phyloP scores from a whole-genome alignment of 179 eudicot genomes.

The Spinacia oleracea region DNA sequence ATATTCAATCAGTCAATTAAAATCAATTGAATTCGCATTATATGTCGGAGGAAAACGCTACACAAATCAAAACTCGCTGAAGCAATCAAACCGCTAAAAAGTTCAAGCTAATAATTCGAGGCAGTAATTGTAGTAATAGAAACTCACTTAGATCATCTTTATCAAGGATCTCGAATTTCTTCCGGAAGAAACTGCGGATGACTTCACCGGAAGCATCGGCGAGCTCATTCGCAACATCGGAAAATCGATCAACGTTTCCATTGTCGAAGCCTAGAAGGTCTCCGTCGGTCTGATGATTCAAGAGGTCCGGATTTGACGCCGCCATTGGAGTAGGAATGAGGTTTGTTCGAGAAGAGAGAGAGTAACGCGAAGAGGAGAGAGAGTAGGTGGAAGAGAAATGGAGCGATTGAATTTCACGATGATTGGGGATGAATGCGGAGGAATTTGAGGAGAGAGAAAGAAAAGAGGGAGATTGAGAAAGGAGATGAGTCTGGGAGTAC shows the following conservation, averaged over 20 bases:
- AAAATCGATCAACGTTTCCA: constrained; percentile 51
- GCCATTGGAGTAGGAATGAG: constrained; percentile 30
- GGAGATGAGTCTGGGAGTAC: constrained; percentile 40
- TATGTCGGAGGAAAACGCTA: neutral
- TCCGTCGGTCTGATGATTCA: constrained; percentile 4
- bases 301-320: constrained; percentile 28
- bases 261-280: constrained; percentile 19
- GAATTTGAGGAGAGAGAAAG: constrained; percentile 25
- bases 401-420: constrained; percentile 17
- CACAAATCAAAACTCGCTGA: neutral
- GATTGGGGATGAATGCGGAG: constrained; percentile 20
- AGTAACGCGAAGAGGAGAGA: constrained; percentile 12
- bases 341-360: constrained; percentile 24
- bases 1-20: neutral
- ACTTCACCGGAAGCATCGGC: constrained; percentile 90
- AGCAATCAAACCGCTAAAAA: constrained; percentile 6
- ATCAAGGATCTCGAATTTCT: constrained; percentile 64
- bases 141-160: constrained; percentile 76
- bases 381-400: constrained; percentile 16
- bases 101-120: neutral
- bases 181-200: constrained; percentile 73
- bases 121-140: neutral
- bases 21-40: neutral
- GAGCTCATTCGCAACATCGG: constrained; percentile 51
- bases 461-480: constrained; percentile 28